Evolutionary conservation across 805 yeast species (phyloP).

Genomic region (Candida koratica): DNA sequence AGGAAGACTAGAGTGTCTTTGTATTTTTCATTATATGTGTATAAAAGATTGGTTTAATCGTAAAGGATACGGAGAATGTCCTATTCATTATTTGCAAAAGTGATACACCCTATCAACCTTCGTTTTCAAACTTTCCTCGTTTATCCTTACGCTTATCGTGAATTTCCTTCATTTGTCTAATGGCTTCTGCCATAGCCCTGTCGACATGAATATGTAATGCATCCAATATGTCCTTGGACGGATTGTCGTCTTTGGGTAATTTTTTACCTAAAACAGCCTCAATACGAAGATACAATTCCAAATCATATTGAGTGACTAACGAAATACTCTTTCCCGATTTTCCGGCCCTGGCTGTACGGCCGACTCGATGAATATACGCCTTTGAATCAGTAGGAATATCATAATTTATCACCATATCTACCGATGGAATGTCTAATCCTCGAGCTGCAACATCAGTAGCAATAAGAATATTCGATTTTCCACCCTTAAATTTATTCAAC

Average conservation of each 20-base stretch:
- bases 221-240: constrained; percentile 71
- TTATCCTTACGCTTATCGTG: constrained; percentile 36
- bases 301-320: constrained; percentile 89
- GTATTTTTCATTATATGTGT: constrained; percentile 90
- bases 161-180: constrained; percentile 67
- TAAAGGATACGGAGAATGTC: constrained; percentile 84
- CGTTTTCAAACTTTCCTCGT: constrained; percentile 19
- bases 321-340: constrained; percentile 84
- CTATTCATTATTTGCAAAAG: constrained; percentile 57
- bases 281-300: constrained; percentile 81
- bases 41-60: constrained; percentile 87
- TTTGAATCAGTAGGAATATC: constrained; percentile 83
- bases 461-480: constrained; percentile 62
- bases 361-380: constrained; percentile 84
- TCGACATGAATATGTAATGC: constrained; percentile 84
- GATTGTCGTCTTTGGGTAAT: constrained; percentile 72
- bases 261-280: constrained; percentile 83
- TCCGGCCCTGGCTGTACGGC: constrained; percentile 95
- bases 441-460: constrained; percentile 90
- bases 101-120: not conserved
- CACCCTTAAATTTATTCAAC: constrained; percentile 71
- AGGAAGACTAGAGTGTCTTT: constrained; percentile 88
- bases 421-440: constrained; percentile 81
- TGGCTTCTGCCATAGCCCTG: constrained; percentile 87
- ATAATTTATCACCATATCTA: constrained; percentile 71